phyloP scores from a whole-genome alignment of 2,329 filamentous ascomycete genomes.

The Didymella keratinophila region DNA sequence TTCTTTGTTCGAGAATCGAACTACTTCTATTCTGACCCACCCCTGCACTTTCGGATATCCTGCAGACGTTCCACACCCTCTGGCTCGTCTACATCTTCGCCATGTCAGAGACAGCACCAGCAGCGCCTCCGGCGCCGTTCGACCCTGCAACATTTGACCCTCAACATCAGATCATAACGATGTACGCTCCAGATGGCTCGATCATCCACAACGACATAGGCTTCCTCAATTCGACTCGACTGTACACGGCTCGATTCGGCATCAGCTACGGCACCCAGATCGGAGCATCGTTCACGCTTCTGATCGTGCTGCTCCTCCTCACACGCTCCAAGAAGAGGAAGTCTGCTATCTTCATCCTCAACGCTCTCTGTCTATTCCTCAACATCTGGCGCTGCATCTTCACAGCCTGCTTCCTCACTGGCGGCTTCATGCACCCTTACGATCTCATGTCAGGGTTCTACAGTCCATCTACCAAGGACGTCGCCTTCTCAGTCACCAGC shows the following conservation, averaged over 20 bases:
- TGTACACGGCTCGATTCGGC: conserved; percentile 58
- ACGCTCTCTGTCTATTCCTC: conserved; percentile 66
- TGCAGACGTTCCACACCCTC: background rate
- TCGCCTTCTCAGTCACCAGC: conserved; percentile 58
- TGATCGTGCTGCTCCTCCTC: conserved; percentile 71
- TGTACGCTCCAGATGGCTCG: conserved; percentile 56
- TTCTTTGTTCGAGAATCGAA: conserved; percentile 4
- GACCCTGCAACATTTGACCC: conserved; percentile 55
- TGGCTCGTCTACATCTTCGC: background rate
- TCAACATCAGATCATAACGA: conserved; percentile 60
- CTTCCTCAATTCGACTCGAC: conserved; percentile 56
- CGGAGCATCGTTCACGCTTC: conserved; percentile 70
- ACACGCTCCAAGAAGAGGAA: conserved; percentile 71
- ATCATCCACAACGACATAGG: conserved; percentile 53
- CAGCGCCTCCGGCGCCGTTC: conserved; percentile 2
- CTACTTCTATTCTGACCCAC: background rate
- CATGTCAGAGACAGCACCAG: conserved; percentile 4
- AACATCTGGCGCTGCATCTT: conserved; percentile 68
- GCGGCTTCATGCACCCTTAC: conserved; percentile 69
- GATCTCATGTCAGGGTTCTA: conserved; percentile 61
- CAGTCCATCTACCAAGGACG: conserved; percentile 55
- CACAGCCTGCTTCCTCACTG: conserved; percentile 66
- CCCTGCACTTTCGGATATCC: background rate
- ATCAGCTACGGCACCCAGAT: conserved; percentile 76
- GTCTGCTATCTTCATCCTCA: conserved; percentile 71